These are phyloP conservation scores for Macrophomina phaseolina DNA, from an alignment of 2,329 filamentous ascomycete species.

Conservation along the genomic window DNA sequence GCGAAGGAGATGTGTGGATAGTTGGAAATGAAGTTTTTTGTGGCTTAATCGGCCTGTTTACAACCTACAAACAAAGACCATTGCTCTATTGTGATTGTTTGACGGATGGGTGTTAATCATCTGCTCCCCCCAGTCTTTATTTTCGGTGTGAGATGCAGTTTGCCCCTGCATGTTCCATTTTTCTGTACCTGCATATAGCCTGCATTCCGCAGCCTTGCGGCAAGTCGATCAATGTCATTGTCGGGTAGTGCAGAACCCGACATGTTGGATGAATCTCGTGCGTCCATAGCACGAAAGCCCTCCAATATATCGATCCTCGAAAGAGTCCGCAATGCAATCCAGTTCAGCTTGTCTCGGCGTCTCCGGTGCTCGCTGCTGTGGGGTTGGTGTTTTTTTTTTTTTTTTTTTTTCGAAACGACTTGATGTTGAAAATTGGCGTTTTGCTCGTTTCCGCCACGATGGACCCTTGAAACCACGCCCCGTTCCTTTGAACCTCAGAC, in stretches of 20 bases:
- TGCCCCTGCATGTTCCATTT: neutral
- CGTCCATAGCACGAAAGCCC: neutral
- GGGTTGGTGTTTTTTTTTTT: too few species aligned
- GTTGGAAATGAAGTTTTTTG: slow-evolving; percentile 26
- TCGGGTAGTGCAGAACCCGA: neutral
- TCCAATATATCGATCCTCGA: neutral
- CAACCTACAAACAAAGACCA: neutral
- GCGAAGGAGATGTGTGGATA: slow-evolving; percentile 23
- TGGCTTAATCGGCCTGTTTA: slow-evolving; percentile 19
- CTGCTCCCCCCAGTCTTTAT: neutral
- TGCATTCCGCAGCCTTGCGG: neutral
- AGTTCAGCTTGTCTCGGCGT: neutral
- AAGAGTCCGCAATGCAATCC: neutral
- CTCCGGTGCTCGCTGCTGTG: neutral
- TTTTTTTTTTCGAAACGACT: neutral
- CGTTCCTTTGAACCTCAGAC: neutral
- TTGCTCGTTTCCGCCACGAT: neutral
- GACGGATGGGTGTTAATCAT: neutral
- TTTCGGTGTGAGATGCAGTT: neutral
- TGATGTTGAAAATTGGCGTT: neutral
- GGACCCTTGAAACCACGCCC: neutral
- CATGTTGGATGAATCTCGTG: neutral
- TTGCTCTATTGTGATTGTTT: neutral
- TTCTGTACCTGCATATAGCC: neutral
- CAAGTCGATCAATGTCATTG: neutral